Base-by-base conservation (phyloP, 805 yeast genomes). In the Cyberlindnera nakhonratchasimensis region DNA sequence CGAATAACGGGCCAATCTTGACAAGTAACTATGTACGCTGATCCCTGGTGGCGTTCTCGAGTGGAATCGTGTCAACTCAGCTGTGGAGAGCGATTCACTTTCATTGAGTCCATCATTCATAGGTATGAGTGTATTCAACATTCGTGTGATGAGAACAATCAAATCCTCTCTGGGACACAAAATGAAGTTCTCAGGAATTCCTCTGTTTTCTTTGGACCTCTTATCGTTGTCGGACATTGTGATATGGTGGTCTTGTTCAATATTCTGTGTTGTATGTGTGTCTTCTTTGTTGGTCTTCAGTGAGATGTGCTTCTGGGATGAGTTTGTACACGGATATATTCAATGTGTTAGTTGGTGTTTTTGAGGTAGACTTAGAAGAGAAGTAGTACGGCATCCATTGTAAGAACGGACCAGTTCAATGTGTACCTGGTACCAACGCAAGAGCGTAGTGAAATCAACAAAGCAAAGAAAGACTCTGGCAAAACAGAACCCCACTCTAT, bases 31-130 rank as follows among this genome's bases (percentile, higher is more conserved):
- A 50, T 75, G 76, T 13, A 89, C 78, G 6, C 96, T 82, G 33
- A 91, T 91, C 14, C 75, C 76, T 0, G 99, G 98, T 4, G 97
- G 96, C 0, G 91, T 81, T 48, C 97, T 73, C 4, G 97, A 89
- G 62, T 91, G 99, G 62, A 91, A 91, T 50, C 98, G 69, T 1
- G 99, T 91, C 39, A 93, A 71, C 33, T 68, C 63, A 14, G 62
- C 55, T 11, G 69, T 61, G 14, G 63, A 58, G 5, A 71, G 24
- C 22, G 61, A 40, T 50, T 34, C 31, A 2, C 57, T 50, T 14
- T 59, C 56, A 38, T 21, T 29, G 9, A 23, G 16, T 16, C 67
- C 66, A 64, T 91, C 98, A 60, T 91, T 91, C 25, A 86, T 71
- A 19, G 69, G 63, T 12, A 90, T 86, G 19, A 91, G 71, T 30